Percentiles rank a stretch among this genome's conserved stretches.
These are phyloP conservation scores for Medicago ruthenica DNA, from an alignment of 306 rosid genomes.

Conservation along the genomic window DNA sequence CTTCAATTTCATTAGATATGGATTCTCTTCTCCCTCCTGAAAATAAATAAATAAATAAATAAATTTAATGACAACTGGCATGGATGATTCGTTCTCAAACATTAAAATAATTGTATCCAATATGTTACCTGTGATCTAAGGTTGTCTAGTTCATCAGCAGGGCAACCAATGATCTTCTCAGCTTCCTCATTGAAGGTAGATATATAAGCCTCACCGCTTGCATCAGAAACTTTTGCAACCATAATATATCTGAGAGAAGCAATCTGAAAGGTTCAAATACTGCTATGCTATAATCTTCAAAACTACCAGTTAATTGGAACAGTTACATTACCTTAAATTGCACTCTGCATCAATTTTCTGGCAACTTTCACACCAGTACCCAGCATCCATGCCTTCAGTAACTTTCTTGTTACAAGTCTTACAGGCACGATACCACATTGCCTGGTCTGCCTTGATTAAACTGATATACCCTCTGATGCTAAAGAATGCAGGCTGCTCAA, in stretches of 20 bases:
- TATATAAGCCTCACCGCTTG: constrained; percentile 67
- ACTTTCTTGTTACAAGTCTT: constrained; percentile 90
- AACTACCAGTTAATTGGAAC: neutral
- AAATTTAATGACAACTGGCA: neutral
- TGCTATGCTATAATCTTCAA: neutral
- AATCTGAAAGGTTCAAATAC: neutral
- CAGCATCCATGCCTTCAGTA: constrained; percentile 72
- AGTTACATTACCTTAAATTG: constrained; percentile 60
- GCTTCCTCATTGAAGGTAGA: constrained; percentile 81
- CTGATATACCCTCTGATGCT: constrained; percentile 72
- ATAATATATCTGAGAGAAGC: constrained; percentile 62
- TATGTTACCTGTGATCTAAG: constrained; percentile 70
- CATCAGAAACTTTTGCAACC: constrained; percentile 63
- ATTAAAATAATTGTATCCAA: neutral
- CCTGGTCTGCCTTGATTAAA: constrained; percentile 78
- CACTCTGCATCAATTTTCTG: constrained; percentile 80
- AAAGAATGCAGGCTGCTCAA: constrained; percentile 72
- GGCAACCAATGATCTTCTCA: constrained; percentile 78
- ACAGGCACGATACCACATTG: constrained; percentile 96
- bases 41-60: neutral
- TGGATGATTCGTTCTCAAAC: neutral
- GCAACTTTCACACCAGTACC: constrained; percentile 92
- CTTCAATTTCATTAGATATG: constrained; percentile 64
- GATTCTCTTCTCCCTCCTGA: constrained; percentile 69
- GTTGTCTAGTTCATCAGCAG: constrained; percentile 80